These are phyloP conservation scores for Aspergillus tamarii DNA, from an alignment of 2,329 filamentous ascomycete species.

Conservation along the genomic window DNA sequence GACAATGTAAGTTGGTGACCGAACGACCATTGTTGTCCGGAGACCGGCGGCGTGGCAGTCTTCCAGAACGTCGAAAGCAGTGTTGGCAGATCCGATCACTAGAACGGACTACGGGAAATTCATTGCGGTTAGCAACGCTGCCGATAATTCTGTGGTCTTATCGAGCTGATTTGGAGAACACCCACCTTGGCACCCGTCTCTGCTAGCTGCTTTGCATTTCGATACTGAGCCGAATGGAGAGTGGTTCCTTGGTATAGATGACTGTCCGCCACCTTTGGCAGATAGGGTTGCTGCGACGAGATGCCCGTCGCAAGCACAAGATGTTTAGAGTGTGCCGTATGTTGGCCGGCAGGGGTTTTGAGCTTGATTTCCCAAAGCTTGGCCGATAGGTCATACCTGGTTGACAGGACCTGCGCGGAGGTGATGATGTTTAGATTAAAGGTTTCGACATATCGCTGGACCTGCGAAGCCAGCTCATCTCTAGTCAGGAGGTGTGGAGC, in stretches of 20 bases:
- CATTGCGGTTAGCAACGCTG: background rate
- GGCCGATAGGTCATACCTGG: constrained; percentile 23
- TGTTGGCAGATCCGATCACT: constrained; percentile 53
- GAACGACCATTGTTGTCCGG: constrained; percentile 51
- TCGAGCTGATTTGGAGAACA: background rate
- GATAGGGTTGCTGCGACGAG: constrained; percentile 20
- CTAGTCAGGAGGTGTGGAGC: constrained; percentile 17
- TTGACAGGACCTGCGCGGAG: constrained; percentile 29
- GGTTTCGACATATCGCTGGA: constrained; percentile 27
- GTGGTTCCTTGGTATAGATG: constrained; percentile 18
- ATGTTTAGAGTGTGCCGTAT: constrained; percentile 17
- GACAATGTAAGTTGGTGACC: constrained; percentile 42
- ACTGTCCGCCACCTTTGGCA: constrained; percentile 16
- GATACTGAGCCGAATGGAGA: constrained; percentile 20
- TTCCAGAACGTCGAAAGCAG: constrained; percentile 51
- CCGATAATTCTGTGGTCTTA: too few species aligned
- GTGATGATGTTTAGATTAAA: constrained; percentile 41
- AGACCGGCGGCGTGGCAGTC: constrained; percentile 49
- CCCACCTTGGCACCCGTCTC: constrained; percentile 19
- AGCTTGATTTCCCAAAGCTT: constrained; percentile 34
- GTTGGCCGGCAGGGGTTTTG: constrained; percentile 16
- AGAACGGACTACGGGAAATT: constrained; percentile 38
- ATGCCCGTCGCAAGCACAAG: constrained; percentile 25
- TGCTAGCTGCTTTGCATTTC: constrained; percentile 13
- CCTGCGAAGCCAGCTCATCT: constrained; percentile 21